Evolutionary conservation across 192 early-diverging fungal genomes (phyloP), one percentile per base, ranked within the genome.

Genomic region (Coemansia sp.): DNA sequence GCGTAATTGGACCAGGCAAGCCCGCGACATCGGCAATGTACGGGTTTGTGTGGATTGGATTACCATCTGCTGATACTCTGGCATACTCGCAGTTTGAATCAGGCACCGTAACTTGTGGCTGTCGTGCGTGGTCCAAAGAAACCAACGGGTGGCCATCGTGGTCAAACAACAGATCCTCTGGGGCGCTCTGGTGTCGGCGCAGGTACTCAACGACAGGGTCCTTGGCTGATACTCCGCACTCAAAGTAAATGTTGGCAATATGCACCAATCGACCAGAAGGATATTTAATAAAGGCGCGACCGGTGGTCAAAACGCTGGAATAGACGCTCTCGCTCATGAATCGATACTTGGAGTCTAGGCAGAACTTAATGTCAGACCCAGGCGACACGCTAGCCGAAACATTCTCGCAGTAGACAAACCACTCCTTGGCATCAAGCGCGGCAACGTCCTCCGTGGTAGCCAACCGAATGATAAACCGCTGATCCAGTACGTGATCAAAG

Each of bases 341-440:
- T 0, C 34, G 34, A 36, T 36, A 36, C 34, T 36, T 2, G 91
- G 92, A 92, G 62, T 92, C 87, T 47, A 97, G 84, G 69, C 89
- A 85, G 87, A 97, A 96, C 65, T 96, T 88, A 43, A 96, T 68
- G 36, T 20, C 75, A 70, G 61, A 50, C 7, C 87, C 87, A 22
- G 88, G 82, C 15, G 68, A 79, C 49, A 92, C 66, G 57, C 83
- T 75, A 20, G 66, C 44, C 4, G 65, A 31, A 15, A 34, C 9
- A 15, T 52, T 52, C 2, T 70, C 71, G 18, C 27, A 24, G 63
- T 68, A 66, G 16, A 85, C 77, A 65, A 98, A 88, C 95, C 95
- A 96, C 53, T 89, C 77, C 84, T 95, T 95, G 69, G 92, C 79
- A 71, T 91, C 84, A 50, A 98, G 87, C 39, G 94, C 91, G 39